A percentile compares a stretch with the other conserved stretches of the same genome.
Evolutionary conservation across 345 rosid species (phyloP).

Genomic region (Brassica cretica): DNA sequence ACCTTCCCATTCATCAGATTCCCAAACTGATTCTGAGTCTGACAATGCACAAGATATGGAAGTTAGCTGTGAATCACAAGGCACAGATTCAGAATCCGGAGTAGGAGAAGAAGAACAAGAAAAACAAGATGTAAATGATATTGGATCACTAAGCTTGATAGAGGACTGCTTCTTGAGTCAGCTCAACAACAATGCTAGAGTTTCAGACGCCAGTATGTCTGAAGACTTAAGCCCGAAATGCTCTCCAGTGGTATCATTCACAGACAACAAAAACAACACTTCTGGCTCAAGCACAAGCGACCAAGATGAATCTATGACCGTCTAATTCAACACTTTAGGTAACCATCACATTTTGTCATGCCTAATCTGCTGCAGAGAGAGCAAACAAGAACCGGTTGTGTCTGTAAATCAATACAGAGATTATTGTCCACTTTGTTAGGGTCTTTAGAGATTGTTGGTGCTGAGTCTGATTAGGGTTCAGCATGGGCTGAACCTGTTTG

Average conservation of each 20-base stretch:
- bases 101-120: constrained; percentile 41
- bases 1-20: constrained; percentile 60
- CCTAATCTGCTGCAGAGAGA: constrained; percentile 22
- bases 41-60: constrained; percentile 82
- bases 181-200: constrained; percentile 42
- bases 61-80: constrained; percentile 67
- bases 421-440: constrained; percentile 39
- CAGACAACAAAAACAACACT: constrained; percentile 20
- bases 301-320: constrained; percentile 39
- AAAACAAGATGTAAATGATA: constrained; percentile 50
- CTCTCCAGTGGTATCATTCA: constrained; percentile 27
- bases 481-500: constrained; percentile 64
- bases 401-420: constrained; percentile 61
- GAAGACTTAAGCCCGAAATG: constrained; percentile 35
- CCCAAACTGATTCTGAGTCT: constrained; percentile 59
- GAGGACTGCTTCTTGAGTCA: constrained; percentile 75
- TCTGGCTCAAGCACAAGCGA: constrained; percentile 32
- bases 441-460: constrained; percentile 35
- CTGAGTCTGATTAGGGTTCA: constrained; percentile 50
- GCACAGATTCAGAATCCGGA: constrained; percentile 49
- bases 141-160: constrained; percentile 54
- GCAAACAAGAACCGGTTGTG: constrained; percentile 27
- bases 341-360: constrained; percentile 22
- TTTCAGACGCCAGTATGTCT: constrained; percentile 32
- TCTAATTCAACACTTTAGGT: constrained; percentile 25